These are phyloP conservation scores for Colletotrichum liaoningense DNA, from an alignment of 2,329 filamentous ascomycete species.

Conservation along the genomic window DNA sequence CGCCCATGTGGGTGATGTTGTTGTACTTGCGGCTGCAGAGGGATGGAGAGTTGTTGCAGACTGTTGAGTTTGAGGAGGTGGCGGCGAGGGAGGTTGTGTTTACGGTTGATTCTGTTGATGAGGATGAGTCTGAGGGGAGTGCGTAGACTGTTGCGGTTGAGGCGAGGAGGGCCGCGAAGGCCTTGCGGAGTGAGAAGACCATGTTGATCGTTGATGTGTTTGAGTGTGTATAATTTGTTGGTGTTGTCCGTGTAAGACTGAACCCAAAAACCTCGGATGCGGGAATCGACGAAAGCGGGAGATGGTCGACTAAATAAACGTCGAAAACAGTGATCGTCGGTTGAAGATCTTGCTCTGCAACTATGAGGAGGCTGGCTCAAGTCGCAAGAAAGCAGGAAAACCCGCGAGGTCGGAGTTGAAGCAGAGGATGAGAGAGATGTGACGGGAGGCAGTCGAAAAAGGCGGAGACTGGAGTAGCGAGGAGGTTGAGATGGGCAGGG, in stretches of 20 bases:
- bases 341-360: neutral
- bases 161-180: constrained; percentile 40
- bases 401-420: neutral
- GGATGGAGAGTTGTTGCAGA: constrained; percentile 85
- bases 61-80: constrained; percentile 49
- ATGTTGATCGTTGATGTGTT: constrained; percentile 35
- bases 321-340: neutral
- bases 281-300: neutral
- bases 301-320: neutral
- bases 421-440: neutral
- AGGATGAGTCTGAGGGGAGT: constrained; percentile 25
- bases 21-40: constrained; percentile 79
- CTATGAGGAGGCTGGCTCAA: constrained; percentile 23
- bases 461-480: constrained; percentile 10
- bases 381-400: neutral
- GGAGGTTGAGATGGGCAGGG: constrained; percentile 20
- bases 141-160: constrained; percentile 36
- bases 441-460: constrained; percentile 12
- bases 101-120: constrained; percentile 37
- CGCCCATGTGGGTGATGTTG: constrained; percentile 82
- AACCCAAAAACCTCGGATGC: neutral
- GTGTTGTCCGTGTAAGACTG: neutral
- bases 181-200: constrained; percentile 42
- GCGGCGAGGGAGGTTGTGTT: constrained; percentile 33
- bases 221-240: neutral